phyloP scores from a whole-genome alignment of 495 filamentous ascomycete species.

The Xylaria grammica region DNA sequence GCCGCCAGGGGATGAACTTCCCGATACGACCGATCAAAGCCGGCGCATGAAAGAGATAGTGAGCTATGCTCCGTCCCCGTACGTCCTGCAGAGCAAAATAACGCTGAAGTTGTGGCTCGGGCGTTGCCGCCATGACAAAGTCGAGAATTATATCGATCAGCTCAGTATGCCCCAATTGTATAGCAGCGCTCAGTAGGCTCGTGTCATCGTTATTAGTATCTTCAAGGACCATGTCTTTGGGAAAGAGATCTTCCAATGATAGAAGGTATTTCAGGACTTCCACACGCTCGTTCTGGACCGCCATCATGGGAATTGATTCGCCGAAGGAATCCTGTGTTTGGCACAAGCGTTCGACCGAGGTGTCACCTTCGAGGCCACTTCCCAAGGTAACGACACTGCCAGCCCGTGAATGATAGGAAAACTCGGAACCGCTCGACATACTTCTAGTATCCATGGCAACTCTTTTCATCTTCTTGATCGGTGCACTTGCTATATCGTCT shows the following conservation, averaged over 20 bases:
- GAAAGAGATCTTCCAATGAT: conserved; percentile 73
- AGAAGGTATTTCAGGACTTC: conserved; percentile 79
- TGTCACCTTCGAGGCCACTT: conserved; percentile 81
- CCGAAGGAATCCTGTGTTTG: conserved; percentile 82
- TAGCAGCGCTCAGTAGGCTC: conserved; percentile 89
- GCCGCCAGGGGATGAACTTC: conserved; percentile 79
- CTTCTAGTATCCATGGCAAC: conserved; percentile 90
- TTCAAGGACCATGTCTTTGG: conserved; percentile 69
- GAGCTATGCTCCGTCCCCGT: conserved; percentile 85
- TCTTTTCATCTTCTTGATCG: conserved; percentile 66
- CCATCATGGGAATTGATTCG: conserved; percentile 96
- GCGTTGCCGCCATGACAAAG: conserved; percentile 50
- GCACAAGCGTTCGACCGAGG: conserved; percentile 78
- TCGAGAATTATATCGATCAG: conserved; percentile 77
- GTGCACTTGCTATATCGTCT: conserved; percentile 43
- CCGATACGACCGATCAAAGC: conserved; percentile 77
- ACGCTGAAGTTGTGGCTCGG: conserved; percentile 52
- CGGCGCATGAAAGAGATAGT: conserved; percentile 96
- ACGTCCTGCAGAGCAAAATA: conserved; percentile 81
- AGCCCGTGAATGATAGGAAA: conserved; percentile 76
- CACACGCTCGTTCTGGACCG: conserved; percentile 75
- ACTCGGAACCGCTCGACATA: conserved; percentile 81
- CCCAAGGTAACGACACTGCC: conserved; percentile 74
- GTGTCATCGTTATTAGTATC: conserved; percentile 89
- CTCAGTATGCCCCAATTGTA: conserved; percentile 79